Conservation (phyloP, 495 filamentous ascomycete genomes). For the Bathelium albidoporum region DNA sequence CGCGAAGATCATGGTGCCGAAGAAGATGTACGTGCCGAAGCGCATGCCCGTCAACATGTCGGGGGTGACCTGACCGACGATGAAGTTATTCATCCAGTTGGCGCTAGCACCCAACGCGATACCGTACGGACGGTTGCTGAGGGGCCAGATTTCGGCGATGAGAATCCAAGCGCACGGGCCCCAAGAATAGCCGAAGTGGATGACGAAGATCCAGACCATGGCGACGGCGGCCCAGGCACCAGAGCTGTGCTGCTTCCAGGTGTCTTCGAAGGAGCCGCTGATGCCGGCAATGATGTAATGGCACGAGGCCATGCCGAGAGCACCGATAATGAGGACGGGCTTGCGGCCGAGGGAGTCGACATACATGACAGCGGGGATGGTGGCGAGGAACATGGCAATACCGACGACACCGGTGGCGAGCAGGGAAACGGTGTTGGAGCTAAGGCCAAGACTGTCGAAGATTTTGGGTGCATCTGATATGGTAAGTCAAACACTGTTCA, state of each 20-base stretch:
- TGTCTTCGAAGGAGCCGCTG: constrained; percentile 51
- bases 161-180: constrained; percentile 55
- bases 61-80: constrained; percentile 66
- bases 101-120: constrained; percentile 56
- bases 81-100: constrained; percentile 52
- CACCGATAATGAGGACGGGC: constrained; percentile 29
- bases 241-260: constrained; percentile 46
- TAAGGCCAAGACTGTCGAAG: constrained; percentile 58
- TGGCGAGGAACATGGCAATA: constrained; percentile 51
- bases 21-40: constrained; percentile 74
- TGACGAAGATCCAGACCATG: constrained; percentile 76
- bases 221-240: constrained; percentile 69
- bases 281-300: constrained; percentile 68
- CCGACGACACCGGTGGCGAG: constrained; percentile 73
- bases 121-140: constrained; percentile 62
- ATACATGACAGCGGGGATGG: constrained; percentile 50
- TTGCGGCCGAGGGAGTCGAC: constrained; percentile 39
- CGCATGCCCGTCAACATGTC: constrained; percentile 60
- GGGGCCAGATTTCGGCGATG: constrained; percentile 67
- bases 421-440: constrained; percentile 51
- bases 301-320: constrained; percentile 31
- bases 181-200: constrained; percentile 73
- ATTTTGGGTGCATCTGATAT: constrained; percentile 58
- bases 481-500: not conserved
- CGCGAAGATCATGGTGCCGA: constrained; percentile 58